A percentile compares a stretch with the other conserved stretches of the same genome.
Evolutionary conservation across 257 asterid species (phyloP).

Genomic region (Nicotiana otophora): DNA sequence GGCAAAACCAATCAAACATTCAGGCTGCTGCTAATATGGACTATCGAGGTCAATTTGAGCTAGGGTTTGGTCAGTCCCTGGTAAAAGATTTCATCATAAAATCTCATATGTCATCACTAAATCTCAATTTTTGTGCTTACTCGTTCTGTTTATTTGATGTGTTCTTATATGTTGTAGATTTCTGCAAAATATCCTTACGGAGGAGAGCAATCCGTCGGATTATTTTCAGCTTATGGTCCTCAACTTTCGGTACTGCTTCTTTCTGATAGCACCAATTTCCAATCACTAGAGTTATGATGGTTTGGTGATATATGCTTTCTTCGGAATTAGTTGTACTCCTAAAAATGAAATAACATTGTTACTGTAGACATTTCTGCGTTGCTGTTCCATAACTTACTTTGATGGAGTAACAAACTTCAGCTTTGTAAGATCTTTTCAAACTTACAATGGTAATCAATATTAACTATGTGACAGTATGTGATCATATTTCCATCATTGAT

Average conservation of each 20-base stretch:
- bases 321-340: background rate
- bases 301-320: background rate
- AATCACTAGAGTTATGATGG: background rate
- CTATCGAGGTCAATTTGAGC: conserved; percentile 33
- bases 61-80: conserved; percentile 47
- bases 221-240: conserved; percentile 37
- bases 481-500: background rate
- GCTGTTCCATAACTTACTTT: background rate
- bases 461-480: background rate
- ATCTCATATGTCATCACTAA: background rate
- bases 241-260: conserved; percentile 36
- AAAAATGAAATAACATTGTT: background rate
- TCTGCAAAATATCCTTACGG: conserved; percentile 47
- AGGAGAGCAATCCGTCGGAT: conserved; percentile 49
- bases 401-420: background rate
- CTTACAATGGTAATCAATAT: background rate
- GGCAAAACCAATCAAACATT: conserved; percentile 25
- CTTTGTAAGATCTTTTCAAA: background rate
- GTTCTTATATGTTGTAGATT: conserved; percentile 28
- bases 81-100: conserved; percentile 17
- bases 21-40: conserved; percentile 25
- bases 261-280: background rate
- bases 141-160: background rate
- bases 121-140: background rate
- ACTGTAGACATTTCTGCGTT: background rate